Base-by-base conservation (phyloP, 1,284 basidiomycete species). In the Neotropicomus parvogracilis region DNA sequence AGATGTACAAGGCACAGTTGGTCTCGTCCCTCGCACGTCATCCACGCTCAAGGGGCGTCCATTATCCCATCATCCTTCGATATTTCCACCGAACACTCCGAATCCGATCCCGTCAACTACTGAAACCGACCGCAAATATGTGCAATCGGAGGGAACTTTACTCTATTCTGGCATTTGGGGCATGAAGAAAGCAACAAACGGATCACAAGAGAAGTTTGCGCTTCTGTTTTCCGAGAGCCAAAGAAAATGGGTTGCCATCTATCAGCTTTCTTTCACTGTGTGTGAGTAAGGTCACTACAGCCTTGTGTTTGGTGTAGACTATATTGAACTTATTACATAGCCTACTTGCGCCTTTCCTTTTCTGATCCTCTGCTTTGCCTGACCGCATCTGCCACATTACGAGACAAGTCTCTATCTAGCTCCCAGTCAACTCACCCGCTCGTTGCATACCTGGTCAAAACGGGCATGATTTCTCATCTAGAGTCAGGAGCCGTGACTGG, bases 371-470 rank as follows among this genome's bases (percentile, higher is more conserved):
- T 94, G 6, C 74, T 94, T 14, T 91, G 85, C 55, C 66, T 95
- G 16, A 95, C 91, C 0, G 76, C 83, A 3, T 91, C 88, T 1
- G 77, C 82, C 12, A 94, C 91, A 1, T 69, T 93, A 14, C 79
- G 91, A 42, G 86, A 91, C 32, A 84, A 80, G 54, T 78, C 82
- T 0, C 64, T 87, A 3, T 68, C 75, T 4, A 56, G 74, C 11
- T 74, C 77, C 0, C 74, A 79, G 29, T 70, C 76, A 7, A 71
- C 77, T n/a, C 73, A 78, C 54, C 74, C 78, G 0, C 67, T 89
- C 6, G 65, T 75, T 4, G 55, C 66, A 17, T 77, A 81, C 50
- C 70, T 35, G 63, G 72, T 8, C 73, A 73, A 9, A 56, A 60
- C 37, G 49, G 63, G 36, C 26, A 39, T 49, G 20, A 21, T 54